Evolutionary conservation across 148 eudicot species (phyloP), one percentile per base, ranked within the genome.

Genomic region (Vaccinium myrtillus): DNA sequence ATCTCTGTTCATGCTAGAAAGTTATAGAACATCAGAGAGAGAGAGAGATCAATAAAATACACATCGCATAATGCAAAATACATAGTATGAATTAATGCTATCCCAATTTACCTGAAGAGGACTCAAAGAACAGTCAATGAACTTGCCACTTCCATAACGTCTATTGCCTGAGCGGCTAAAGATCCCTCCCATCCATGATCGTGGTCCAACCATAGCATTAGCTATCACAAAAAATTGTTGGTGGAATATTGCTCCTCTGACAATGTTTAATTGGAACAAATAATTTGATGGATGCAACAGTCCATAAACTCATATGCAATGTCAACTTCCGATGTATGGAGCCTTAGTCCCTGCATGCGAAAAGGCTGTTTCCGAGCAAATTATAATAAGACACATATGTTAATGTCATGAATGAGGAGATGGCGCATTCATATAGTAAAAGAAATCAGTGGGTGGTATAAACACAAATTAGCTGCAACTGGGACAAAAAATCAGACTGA

Each of bases 141-240:
- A 87, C 80, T 88, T 93, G 70, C 86, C 90, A 86, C 89, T 92
- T 88, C 88, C 88, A 83, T 84, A 84, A 56, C 92, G 93, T 86
- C 80, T 95, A 88, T 90, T 87, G 88, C 90, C 91, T 59, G 94
- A 65, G 81, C 95, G 92, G 89, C 83, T 89, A 63, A 97, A 91
- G 80, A 97, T 86, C 89, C 95, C 97, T 79, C 93, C 94, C 84
- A 97, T 87, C 98, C 98, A 97, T 90, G 99, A 84, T 87, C 95
- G 92, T 86, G 98, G 84, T 89, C 96, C 99, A 91, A 95, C 94
- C 98, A 97, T 95, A 92, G 98, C 98, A 92, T 84, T 93, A 90
- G 91, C 99, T 97, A 87, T 70, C 93, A 84, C 86, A 88, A 89
- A 39, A 85, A 77, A 16, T 74, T 79, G 87, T 85, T 46, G 73